Evolutionary conservation across 1,139 yeast genomes (phyloP).

Genomic region (Taphrina deformans): DNA sequence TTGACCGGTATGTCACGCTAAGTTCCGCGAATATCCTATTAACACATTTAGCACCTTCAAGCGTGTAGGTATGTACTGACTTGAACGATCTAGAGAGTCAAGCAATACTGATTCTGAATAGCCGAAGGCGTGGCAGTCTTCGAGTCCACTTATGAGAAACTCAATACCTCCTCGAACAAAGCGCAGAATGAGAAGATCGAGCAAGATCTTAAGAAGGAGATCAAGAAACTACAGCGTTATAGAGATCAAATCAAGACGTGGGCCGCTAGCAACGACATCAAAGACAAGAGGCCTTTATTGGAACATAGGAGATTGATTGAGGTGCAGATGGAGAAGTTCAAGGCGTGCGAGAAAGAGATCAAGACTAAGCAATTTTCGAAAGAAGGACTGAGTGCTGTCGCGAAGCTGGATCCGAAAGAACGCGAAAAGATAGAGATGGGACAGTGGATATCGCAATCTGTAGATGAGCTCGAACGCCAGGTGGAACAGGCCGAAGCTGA

Average conservation of each 20-base stretch:
- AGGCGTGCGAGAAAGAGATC: slow-evolving; percentile 89
- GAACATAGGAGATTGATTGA: slow-evolving; percentile 86
- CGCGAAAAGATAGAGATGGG: slow-evolving; percentile 74
- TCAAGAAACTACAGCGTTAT: slow-evolving; percentile 88
- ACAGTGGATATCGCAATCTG: slow-evolving; percentile 67
- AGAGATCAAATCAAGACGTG: slow-evolving; percentile 96
- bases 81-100: background rate
- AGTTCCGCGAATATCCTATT: background rate
- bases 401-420: slow-evolving; percentile 73
- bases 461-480: slow-evolving; percentile 83
- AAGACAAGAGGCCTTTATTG: slow-evolving; percentile 75
- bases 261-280: slow-evolving; percentile 89
- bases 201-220: slow-evolving; percentile 87
- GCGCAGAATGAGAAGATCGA: slow-evolving; percentile 94
- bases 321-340: slow-evolving; percentile 93
- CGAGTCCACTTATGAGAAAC: slow-evolving; percentile 83
- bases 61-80: slow-evolving; percentile 26
- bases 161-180: slow-evolving; percentile 75
- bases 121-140: slow-evolving; percentile 71
- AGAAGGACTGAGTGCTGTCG: slow-evolving; percentile 79
- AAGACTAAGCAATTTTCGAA: slow-evolving; percentile 94
- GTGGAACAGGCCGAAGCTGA: slow-evolving; percentile 77
- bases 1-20: slow-evolving; percentile 63
- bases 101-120: background rate
- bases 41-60: slow-evolving; percentile 18